Evolutionary conservation across 2,329 filamentous ascomycete species (phyloP), one percentile per base, ranked within the genome.

Genomic region (Colletotrichum sp.): DNA sequence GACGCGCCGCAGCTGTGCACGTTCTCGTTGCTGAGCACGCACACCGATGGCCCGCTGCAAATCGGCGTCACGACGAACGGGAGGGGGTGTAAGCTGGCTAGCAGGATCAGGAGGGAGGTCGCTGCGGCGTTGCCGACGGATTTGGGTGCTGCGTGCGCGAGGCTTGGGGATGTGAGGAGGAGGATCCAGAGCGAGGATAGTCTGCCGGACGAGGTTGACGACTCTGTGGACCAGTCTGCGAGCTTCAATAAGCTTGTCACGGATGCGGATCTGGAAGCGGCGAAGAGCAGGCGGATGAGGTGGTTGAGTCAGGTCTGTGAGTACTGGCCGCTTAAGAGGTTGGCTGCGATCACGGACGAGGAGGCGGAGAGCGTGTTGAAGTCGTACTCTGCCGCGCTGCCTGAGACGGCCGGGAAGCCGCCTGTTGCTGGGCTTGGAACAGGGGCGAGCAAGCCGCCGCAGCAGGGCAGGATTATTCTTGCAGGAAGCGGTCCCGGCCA

Each of bases 271-370:
- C 86, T 91, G 1, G 93, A 94, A 75, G 93, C 93, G 5, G 91
- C 92, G 18, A 95, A 95, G 82, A 96, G 91, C 26, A 90, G 96
- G 75, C 91, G 97, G 68, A 96, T 98, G 89, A 92, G 97, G 74
- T 99, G 97, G 97, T 89, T 99, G 2, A 92, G 94, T 24, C 97
- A 99, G 83, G 95, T 99, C 68, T 99, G 97, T 89, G 97, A 99
- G 87, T 99, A 99, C 86, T 99, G 97, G 97, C 96, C 97, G 2
- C 89, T 99, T 30, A 93, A 93, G 78, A 92, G 95, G 22, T 90
- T 99, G 2, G 95, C 96, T 9, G 89, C 90, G 55, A 93, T 99
- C 78, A 93, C 91, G 5, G 95, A 98, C 80, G 90, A 90, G 10
- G 96, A 99, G 79, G 92, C 98, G 8, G 92, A 95, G 18, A 84